Conservation (phyloP, 1,284 basidiomycete genomes). For the Ustilago tritici region DNA sequence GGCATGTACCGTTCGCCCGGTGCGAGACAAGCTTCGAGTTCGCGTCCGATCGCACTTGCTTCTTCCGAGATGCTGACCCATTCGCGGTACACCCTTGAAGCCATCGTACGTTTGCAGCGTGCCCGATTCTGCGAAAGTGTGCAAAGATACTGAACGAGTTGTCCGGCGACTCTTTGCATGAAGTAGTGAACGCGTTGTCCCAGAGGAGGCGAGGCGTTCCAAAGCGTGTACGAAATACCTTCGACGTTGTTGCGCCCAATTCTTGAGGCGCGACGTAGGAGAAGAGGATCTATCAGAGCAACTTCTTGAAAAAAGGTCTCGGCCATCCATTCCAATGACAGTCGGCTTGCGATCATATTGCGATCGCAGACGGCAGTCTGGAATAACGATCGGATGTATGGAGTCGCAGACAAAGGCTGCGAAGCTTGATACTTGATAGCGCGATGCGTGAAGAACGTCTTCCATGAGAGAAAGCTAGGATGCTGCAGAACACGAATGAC, state of each 20-base stretch:
- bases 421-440: slow-evolving; percentile 32
- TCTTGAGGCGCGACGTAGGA: slow-evolving; percentile 31
- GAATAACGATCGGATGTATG: slow-evolving; percentile 44
- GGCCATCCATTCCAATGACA: slow-evolving; percentile 43
- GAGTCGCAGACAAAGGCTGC: slow-evolving; percentile 24
- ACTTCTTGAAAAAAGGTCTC: slow-evolving; percentile 49
- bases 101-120: slow-evolving; percentile 48
- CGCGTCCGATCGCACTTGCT: slow-evolving; percentile 34
- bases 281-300: slow-evolving; percentile 42
- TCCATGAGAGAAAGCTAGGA: slow-evolving; percentile 36
- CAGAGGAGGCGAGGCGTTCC: slow-evolving; percentile 35
- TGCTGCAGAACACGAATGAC: slow-evolving; percentile 33
- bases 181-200: slow-evolving; percentile 47
- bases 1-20: slow-evolving; percentile 34
- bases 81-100: slow-evolving; percentile 41
- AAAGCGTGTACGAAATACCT: slow-evolving; percentile 26
- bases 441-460: slow-evolving; percentile 43
- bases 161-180: slow-evolving; percentile 38
- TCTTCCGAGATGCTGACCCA: slow-evolving; percentile 51
- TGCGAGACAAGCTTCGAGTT: slow-evolving; percentile 25
- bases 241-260: slow-evolving; percentile 38
- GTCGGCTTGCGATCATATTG: slow-evolving; percentile 46
- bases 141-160: slow-evolving; percentile 51
- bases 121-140: slow-evolving; percentile 56
- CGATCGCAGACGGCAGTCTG: slow-evolving; percentile 52